Conservation (phyloP, 2,329 filamentous ascomycete genomes). For the Dothistroma pini region DNA sequence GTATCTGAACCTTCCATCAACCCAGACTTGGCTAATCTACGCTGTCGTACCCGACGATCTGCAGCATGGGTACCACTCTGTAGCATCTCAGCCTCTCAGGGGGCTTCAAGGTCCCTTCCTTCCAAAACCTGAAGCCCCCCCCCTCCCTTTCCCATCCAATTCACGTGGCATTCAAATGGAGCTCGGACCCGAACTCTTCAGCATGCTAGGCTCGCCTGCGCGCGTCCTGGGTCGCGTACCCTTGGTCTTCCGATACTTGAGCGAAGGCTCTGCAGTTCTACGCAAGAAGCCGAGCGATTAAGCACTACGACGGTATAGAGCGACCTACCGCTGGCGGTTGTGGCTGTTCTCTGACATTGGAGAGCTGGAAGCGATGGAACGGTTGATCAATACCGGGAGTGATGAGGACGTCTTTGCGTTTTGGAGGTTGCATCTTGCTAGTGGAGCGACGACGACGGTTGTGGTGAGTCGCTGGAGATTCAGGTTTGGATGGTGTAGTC, state of each 20-base stretch:
- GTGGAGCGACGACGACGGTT: conserved; percentile 10
- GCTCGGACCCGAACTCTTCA: conserved; percentile 8
- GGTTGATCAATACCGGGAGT: conserved; percentile 12
- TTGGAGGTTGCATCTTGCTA: conserved; percentile 8
- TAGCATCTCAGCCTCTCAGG: neutral
- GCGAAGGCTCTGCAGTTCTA: neutral
- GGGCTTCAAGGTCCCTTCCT: too few relatives aligned
- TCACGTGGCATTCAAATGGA: neutral
- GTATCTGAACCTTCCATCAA: too few relatives aligned
- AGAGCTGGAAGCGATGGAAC: conserved; percentile 16
- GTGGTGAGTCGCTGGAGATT: conserved; percentile 12
- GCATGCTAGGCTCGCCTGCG: conserved; percentile 10
- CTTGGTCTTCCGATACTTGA: conserved; percentile 9
- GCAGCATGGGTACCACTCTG: neutral
- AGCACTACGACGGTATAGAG: conserved; percentile 8
- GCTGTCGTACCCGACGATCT: neutral
- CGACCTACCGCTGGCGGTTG: conserved; percentile 4
- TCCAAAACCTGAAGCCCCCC: too few relatives aligned
- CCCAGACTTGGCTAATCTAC: too few relatives aligned
- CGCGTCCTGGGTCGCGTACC: conserved; percentile 13
- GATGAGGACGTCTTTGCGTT: conserved; percentile 9
- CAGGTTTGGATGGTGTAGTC: conserved; percentile 64
- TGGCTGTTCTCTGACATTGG: conserved; percentile 15
- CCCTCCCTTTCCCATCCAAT: too few relatives aligned
- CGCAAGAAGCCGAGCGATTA: conserved; percentile 5